Evolutionary conservation across 176 grass and related monocot genomes (phyloP).

Genomic region (Avena atlantica): DNA sequence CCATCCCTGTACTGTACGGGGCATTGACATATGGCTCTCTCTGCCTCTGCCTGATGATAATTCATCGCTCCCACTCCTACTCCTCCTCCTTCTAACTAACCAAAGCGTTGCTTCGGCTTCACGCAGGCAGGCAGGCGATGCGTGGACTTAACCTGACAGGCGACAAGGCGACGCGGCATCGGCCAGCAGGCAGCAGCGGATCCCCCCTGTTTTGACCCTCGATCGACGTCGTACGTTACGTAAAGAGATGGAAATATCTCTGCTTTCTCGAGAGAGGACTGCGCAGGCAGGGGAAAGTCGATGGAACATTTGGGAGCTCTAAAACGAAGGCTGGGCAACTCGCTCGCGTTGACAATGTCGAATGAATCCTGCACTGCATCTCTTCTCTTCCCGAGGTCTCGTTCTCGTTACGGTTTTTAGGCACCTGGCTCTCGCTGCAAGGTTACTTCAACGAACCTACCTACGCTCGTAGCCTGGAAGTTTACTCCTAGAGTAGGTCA

Average conservation of each 20-base stretch:
- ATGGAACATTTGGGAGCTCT: slow-evolving; percentile 35
- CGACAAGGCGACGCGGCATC: slow-evolving; percentile 16
- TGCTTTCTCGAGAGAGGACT: slow-evolving; percentile 1
- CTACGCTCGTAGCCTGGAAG: slow-evolving; percentile 24
- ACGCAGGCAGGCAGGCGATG: slow-evolving; percentile 2
- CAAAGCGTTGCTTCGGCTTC: slow-evolving; percentile 28
- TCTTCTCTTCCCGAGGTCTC: not conserved
- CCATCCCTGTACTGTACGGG: slow-evolving; percentile 35
- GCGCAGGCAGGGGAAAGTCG: not conserved
- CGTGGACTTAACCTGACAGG: not conserved
- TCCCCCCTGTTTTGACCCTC: slow-evolving; percentile 4
- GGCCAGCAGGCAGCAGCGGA: not conserved
- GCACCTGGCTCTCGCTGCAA: not conserved
- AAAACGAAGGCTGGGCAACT: not conserved
- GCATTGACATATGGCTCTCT: slow-evolving; percentile 29
- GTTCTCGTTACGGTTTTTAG: slow-evolving; percentile 15
- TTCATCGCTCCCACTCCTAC: slow-evolving; percentile 7
- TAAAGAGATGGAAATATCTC: slow-evolving; percentile 3
- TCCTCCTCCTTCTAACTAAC: not conserved
- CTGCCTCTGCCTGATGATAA: not conserved
- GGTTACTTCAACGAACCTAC: slow-evolving; percentile 51
- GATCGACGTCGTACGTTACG: not conserved
- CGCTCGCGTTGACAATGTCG: slow-evolving; percentile 40
- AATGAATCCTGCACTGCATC: too few species aligned
- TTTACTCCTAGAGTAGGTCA: slow-evolving; percentile 45